A percentile compares a stretch with the other conserved stretches of the same genome.
Evolutionary conservation across 192 early-diverging fungal genomes (phyloP).

Genomic region (Piromyces finnis): DNA sequence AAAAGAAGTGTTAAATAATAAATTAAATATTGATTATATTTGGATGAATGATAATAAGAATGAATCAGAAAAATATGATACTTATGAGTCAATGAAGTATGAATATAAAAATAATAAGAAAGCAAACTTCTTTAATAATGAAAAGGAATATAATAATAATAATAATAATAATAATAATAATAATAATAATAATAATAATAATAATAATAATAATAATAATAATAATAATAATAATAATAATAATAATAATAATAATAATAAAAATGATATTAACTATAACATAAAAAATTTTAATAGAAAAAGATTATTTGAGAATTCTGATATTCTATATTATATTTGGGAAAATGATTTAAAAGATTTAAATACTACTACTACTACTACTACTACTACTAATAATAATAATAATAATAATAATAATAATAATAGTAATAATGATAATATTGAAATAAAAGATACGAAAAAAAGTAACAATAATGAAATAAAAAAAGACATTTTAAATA

Average conservation of each 20-base stretch:
- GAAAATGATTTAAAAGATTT: neutral
- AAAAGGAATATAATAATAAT: too few species aligned
- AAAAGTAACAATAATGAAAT: neutral
- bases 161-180: too few species aligned
- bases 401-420: too few species aligned
- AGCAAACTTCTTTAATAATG: too few species aligned
- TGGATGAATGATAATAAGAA: neutral
- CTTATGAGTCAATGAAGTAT: too few species aligned
- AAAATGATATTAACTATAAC: neutral
- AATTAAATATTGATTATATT: neutral
- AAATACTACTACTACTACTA: neutral
- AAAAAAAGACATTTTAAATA: neutral
- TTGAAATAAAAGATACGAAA: too few species aligned
- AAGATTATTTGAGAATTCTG: neutral
- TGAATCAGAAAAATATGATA: too few species aligned
- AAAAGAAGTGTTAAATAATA: neutral
- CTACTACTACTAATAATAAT: too few species aligned
- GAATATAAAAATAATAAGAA: too few species aligned
- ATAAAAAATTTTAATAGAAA: neutral
- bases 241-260: neutral
- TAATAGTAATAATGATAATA: too few species aligned
- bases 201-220: neutral
- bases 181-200: too few species aligned
- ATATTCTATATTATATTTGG: neutral
- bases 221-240: neutral